Evolutionary conservation across 2,329 filamentous ascomycete genomes (phyloP), one percentile per base, ranked within the genome.

Genomic region (Calonectria leucothoes): DNA sequence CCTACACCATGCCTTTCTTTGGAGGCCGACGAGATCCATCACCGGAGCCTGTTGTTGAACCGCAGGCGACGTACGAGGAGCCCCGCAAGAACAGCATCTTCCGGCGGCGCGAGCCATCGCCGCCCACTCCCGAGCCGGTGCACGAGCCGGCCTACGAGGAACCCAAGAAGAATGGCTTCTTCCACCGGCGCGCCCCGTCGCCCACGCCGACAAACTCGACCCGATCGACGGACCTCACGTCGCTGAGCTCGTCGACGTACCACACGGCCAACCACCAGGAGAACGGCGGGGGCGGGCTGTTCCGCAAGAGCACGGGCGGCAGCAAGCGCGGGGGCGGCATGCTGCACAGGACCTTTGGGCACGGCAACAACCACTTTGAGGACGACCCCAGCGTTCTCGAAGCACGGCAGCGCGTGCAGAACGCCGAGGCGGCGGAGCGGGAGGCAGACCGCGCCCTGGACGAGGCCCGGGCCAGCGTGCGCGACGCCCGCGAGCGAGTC

Each of bases 371-470:
- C 64, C 57, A 70, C 55, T 79, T 84, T 61, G 85, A 88, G 57
- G 87, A 92, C 75, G 93, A 94, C 82, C 90, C 91, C 0, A 89
- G 87, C 75, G 93, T 94, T 79, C 79, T 89, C 1, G 86, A 89
- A 27, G 93, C 93, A 0, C 87, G 90, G 5, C 90, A 94, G 83
- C 88, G 90, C 39, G 89, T 94, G 25, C 85, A 91, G 77, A 83
- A 85, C 57, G 93, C 93, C 33, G 93, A 94, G 84, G 81, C 84
- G 0, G 91, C 92, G 0, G 93, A 94, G 84, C 83, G 86, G 8
- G 91, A 94, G 23, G 93, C 93, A 0, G 93, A 94, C 77, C 86
- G 89, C 3, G 93, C 92, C 0, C 83, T 94, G 17, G 86, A 89
- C 12, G 87, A 89, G 11, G 92, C 92, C 0, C 86, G 90, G 67